Evolutionary conservation across 176 grass and related monocot genomes (phyloP), one percentile per base, ranked within the genome.

Genomic region (Phoenix roebelenii): DNA sequence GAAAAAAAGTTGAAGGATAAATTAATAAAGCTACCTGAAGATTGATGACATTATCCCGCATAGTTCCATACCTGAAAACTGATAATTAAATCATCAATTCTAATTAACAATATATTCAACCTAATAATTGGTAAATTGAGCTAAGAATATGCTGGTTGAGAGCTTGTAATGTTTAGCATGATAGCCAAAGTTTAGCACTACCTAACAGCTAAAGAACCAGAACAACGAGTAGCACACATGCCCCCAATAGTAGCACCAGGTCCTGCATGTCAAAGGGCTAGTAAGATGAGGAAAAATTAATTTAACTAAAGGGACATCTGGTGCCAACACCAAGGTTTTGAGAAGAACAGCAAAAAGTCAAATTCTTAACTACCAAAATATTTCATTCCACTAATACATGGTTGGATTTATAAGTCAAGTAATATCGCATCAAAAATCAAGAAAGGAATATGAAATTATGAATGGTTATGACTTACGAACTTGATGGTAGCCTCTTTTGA

Each of bases 181-280:
- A 50, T 10, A 52, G 32, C 23, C 23, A 85, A 85, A 73, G 26
- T 61, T 24, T 15, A 68, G 30, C 80, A 88, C 64, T 91, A 97
- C 92, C 93, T 97, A 64, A 91, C 87, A 88, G 93, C 93, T 69
- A 97, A 85, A 69, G 93, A 97, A 75, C 93, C 93, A 71, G 93
- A 97, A 69, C 87, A 97, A 25, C 84, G 81, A 19, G 93, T 97
- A 69, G 93, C 87, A 73, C 87, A 92, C 93, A 97, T 97, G 79
- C 93, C 93, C 58, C 93, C 93, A 63, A 92, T 92, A 50, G 93
- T 92, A 49, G 93, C 93, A 32, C 93, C 93, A 71, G 93, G 93
- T 16, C 93, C 93, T 97, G 81, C 69, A 87, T 71, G 69, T 55
- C 64, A 79, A 67, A 58, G 69, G 12, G 10, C 0, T 14, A 44